A percentile compares a stretch with the other conserved stretches of the same genome.
phyloP scores from a whole-genome alignment of 2,329 filamentous ascomycete species.

The Ophiostoma sp. region DNA sequence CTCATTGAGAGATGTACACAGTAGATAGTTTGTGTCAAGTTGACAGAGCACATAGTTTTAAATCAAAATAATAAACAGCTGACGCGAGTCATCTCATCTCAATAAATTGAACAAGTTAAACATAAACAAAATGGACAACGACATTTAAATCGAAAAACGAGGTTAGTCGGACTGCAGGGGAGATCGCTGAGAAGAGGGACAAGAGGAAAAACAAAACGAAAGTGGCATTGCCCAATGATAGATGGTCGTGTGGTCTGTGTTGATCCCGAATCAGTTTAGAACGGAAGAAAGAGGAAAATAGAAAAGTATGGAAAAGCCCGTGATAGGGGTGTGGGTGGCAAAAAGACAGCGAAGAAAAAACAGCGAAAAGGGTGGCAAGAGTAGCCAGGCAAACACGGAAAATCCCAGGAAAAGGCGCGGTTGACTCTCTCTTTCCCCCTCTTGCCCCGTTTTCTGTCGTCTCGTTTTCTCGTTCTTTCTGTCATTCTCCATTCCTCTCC shows the following conservation, averaged over 20 bases:
- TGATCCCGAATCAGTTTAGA: neutral
- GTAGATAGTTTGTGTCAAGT: neutral
- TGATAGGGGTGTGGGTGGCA: slow-evolving; percentile 1
- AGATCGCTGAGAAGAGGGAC: neutral
- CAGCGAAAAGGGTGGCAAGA: neutral
- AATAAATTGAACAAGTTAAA: neutral
- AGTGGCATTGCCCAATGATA: neutral
- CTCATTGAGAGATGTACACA: neutral
- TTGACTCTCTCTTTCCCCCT: neutral
- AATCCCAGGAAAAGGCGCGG: neutral
- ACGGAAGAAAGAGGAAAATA: neutral
- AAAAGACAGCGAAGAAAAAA: neutral
- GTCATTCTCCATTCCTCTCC: neutral
- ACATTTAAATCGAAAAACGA: neutral
- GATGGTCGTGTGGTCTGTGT: neutral
- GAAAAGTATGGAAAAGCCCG: neutral
- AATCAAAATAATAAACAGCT: neutral
- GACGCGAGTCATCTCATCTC: neutral
- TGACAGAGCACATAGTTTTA: neutral
- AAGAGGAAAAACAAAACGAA: no score
- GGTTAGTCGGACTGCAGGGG: neutral
- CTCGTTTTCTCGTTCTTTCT: neutral
- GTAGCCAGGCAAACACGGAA: neutral
- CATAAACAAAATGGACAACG: neutral
- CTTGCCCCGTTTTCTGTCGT: neutral